Evolutionary conservation across 1,284 basidiomycete species (phyloP).

Genomic region (Cystobasidium pallidum): DNA sequence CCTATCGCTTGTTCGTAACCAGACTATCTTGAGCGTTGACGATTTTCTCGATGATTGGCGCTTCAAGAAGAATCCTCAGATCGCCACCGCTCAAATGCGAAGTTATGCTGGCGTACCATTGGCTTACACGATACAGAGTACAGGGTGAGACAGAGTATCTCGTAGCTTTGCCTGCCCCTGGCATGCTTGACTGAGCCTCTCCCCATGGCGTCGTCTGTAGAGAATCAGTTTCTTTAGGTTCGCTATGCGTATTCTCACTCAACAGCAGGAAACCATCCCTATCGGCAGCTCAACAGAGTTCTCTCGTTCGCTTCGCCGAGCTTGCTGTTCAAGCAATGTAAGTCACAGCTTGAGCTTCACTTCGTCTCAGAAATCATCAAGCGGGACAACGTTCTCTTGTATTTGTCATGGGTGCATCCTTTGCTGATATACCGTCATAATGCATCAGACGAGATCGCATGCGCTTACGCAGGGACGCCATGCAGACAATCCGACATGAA

Average conservation of each 20-base stretch:
- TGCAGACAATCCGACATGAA: background rate
- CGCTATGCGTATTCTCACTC: conserved; percentile 10
- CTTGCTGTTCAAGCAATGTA: conserved; percentile 28
- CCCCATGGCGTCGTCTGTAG: background rate
- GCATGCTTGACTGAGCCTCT: too few relatives aligned
- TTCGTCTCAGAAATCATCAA: background rate
- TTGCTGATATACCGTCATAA: too few relatives aligned
- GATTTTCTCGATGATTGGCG: conserved; percentile 22
- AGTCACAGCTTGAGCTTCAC: background rate
- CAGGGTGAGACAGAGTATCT: conserved; percentile 8
- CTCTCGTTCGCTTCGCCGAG: conserved; percentile 12
- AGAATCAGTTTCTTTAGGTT: conserved; percentile 11
- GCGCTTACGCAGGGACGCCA: background rate
- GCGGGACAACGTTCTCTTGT: too few relatives aligned
- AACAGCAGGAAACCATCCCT: background rate
- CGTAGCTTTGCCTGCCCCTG: too few relatives aligned
- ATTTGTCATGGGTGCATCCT: too few relatives aligned
- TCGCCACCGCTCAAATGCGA: conserved; percentile 2
- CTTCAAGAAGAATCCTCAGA: conserved; percentile 10
- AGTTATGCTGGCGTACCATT: conserved; percentile 24
- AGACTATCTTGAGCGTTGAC: conserved; percentile 17
- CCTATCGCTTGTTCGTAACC: background rate
- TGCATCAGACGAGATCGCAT: background rate
- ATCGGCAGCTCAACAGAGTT: background rate
- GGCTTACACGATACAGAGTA: background rate